Conservation (phyloP, 2,329 filamentous ascomycete species). For the Sporothrix brasiliensis region DNA sequence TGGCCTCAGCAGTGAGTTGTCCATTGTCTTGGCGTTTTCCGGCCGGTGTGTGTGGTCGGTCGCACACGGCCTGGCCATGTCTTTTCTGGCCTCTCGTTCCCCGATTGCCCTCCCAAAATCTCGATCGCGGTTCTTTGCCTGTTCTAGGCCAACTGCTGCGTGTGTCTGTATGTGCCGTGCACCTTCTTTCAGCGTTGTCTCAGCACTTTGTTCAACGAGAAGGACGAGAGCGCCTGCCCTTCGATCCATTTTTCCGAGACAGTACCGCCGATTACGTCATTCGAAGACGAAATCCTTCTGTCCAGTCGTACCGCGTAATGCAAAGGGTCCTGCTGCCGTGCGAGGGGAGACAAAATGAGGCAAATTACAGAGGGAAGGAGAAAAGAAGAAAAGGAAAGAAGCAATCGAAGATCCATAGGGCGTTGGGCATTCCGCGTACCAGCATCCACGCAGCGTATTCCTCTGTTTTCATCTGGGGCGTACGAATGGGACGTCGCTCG, state of each 20-base stretch:
- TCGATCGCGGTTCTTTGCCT: conserved; percentile 2
- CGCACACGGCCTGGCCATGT: background rate
- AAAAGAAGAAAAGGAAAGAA: background rate
- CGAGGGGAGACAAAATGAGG: background rate
- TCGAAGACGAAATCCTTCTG: conserved; percentile 13
- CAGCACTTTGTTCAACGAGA: background rate
- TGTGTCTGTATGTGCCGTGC: background rate
- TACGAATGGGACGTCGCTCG: background rate
- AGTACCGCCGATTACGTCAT: conserved; percentile 29
- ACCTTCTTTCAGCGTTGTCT: background rate
- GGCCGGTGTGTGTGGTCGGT: background rate
- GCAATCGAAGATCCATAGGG: too few species aligned
- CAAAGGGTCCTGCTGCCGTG: background rate
- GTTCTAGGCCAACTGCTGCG: conserved; percentile 1
- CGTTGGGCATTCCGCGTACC: too few species aligned
- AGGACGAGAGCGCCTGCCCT: background rate
- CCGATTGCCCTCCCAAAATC: conserved; percentile 3
- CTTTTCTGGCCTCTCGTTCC: background rate
- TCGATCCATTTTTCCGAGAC: conserved; percentile 6
- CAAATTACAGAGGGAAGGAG: background rate
- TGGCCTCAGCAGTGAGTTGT: background rate
- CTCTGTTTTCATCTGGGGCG: background rate
- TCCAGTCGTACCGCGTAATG: conserved; percentile 7
- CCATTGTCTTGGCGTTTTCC: conserved; percentile 10
- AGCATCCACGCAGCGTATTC: too few species aligned